Conservation (phyloP, 805 yeast species). For the Millerozyma acaciae region DNA sequence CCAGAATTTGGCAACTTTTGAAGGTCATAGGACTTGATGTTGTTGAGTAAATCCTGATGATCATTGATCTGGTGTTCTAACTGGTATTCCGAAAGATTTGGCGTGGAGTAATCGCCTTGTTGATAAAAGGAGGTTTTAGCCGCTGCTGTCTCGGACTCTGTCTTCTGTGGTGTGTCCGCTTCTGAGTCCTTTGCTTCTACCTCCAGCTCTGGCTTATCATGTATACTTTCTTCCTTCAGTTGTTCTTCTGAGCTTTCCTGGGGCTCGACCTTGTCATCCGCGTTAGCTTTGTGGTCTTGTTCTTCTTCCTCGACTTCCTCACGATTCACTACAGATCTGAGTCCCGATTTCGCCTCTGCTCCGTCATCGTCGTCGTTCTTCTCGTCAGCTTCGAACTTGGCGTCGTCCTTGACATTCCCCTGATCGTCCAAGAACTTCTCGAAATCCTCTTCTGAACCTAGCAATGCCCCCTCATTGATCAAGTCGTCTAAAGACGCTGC, state of each 20-base stretch:
- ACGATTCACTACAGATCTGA: slow-evolving; percentile 1
- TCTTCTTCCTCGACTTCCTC: neutral
- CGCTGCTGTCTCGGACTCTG: slow-evolving; percentile 21
- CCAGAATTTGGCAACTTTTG: slow-evolving; percentile 21
- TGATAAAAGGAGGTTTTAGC: slow-evolving; percentile 10
- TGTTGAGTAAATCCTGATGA: slow-evolving; percentile 32
- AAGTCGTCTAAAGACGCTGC: slow-evolving; percentile 55
- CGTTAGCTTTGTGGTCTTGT: neutral
- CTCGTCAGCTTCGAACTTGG: slow-evolving; percentile 22
- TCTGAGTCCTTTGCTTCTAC: neutral
- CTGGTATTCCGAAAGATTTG: slow-evolving; percentile 44
- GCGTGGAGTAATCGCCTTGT: slow-evolving; percentile 33
- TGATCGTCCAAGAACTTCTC: slow-evolving; percentile 48
- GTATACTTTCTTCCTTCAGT: slow-evolving; percentile 7
- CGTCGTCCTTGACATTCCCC: slow-evolving; percentile 51
- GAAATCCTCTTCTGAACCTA: slow-evolving; percentile 50
- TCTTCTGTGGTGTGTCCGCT: slow-evolving; percentile 3
- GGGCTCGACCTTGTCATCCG: slow-evolving; percentile 23
- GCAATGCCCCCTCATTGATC: slow-evolving; percentile 43
- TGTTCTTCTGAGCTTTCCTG: slow-evolving; percentile 26
- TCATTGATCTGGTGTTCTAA: slow-evolving; percentile 35
- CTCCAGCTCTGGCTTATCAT: slow-evolving; percentile 10
- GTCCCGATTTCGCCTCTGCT: slow-evolving; percentile 2
- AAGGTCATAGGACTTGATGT: slow-evolving; percentile 35
- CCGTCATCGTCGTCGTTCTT: neutral